A percentile compares a stretch with the other conserved stretches of the same genome.
Conservation (phyloP, 139 green algal genomes). For the Trebouxia sp. region DNA sequence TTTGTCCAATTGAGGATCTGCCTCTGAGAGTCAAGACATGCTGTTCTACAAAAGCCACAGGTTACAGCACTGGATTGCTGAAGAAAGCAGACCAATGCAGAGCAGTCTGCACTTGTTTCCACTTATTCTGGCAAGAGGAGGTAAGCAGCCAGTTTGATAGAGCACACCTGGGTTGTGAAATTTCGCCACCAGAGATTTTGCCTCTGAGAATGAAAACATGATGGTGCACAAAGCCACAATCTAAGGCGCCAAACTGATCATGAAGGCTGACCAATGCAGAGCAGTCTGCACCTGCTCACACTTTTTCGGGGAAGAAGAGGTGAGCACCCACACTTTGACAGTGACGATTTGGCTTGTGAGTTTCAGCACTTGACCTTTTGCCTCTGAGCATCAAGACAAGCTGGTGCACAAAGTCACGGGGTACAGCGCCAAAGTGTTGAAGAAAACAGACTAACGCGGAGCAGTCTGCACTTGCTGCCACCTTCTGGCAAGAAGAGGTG, state of each 20-base stretch:
- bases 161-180: neutral
- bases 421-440: constrained; percentile 87
- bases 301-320: constrained; percentile 80
- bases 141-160: neutral
- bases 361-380: neutral
- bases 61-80: constrained; percentile 86
- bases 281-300: constrained; percentile 78
- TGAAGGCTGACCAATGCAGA: constrained; percentile 86
- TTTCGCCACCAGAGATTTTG: neutral
- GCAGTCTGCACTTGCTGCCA: constrained; percentile 78
- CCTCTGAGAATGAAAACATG: constrained; percentile 71
- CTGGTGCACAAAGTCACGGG: constrained; percentile 79
- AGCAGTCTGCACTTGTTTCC: constrained; percentile 73
- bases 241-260: constrained; percentile 87
- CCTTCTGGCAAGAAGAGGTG: constrained; percentile 46
- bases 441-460: constrained; percentile 86
- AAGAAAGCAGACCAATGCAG: constrained; percentile 88
- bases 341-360: neutral
- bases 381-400: constrained; percentile 71
- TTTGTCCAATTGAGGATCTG: neutral
- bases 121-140: constrained; percentile 84
- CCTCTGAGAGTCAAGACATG: constrained; percentile 71
- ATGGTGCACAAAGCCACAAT: constrained; percentile 79
- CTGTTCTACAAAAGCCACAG: constrained; percentile 79
- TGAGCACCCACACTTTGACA: neutral